Evolutionary conservation across 352 stramenopile genomes (phyloP).

Genomic region (Achlya hypogyna): DNA sequence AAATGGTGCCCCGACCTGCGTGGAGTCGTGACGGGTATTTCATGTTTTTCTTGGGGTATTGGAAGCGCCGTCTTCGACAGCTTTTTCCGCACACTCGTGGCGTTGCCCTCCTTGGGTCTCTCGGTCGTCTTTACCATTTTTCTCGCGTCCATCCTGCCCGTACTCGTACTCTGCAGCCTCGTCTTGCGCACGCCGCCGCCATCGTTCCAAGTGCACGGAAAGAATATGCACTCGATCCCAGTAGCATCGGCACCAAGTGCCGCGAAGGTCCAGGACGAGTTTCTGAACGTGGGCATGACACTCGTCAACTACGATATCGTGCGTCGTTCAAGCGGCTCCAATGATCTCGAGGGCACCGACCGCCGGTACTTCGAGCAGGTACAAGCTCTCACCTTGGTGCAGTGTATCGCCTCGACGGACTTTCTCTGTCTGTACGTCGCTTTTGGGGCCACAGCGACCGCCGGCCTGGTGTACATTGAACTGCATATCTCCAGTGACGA

Average conservation of each 20-base stretch:
- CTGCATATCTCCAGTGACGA: not conserved
- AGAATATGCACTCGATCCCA: constrained; percentile 5
- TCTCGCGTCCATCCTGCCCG: not conserved
- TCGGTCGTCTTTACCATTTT: not conserved
- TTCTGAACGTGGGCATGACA: constrained; percentile 15
- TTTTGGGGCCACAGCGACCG: not conserved
- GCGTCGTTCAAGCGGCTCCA: not conserved
- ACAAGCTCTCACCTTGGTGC: not conserved
- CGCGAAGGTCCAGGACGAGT: not conserved
- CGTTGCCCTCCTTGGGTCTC: not conserved
- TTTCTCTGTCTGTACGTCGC: constrained; percentile 17
- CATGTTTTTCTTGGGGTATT: constrained; percentile 12
- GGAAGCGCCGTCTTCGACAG: constrained; percentile 6
- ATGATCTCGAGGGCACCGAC: constrained; percentile 9
- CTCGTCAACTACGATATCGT: constrained; percentile 2
- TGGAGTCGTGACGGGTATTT: not conserved
- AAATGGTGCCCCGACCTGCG: constrained; percentile 16
- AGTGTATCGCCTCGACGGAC: constrained; percentile 19
- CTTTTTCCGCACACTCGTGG: not conserved
- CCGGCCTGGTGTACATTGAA: not conserved
- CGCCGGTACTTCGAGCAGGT: constrained; percentile 11
- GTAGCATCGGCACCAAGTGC: not conserved
- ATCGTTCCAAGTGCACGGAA: not conserved
- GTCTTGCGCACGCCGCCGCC: not conserved
- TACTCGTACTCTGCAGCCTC: not conserved